A percentile compares a stretch with the other conserved stretches of the same genome.
phyloP scores from a whole-genome alignment of 768 basidiomycete species.

The Rhodosporidiobolus sp. region DNA sequence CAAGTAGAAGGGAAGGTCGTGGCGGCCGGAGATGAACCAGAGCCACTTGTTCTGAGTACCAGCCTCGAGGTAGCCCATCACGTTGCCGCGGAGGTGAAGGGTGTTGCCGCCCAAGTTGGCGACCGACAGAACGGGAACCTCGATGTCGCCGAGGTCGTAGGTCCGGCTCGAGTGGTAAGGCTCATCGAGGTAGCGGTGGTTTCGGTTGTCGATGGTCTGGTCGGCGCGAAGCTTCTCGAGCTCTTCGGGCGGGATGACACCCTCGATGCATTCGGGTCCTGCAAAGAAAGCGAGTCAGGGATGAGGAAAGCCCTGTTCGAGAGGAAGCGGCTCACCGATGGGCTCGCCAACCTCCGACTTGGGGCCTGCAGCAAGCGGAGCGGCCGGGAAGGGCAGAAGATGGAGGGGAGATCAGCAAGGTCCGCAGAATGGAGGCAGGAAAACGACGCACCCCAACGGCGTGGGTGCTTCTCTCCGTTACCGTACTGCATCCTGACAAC shows the following conservation, averaged over 20 bases:
- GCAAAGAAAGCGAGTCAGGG: too few relatives aligned
- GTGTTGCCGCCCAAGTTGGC: constrained; percentile 45
- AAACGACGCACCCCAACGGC: constrained; percentile 20
- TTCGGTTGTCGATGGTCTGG: constrained; percentile 40
- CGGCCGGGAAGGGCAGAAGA: background rate
- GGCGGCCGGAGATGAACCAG: constrained; percentile 44
- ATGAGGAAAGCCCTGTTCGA: background rate
- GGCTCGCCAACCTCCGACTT: background rate
- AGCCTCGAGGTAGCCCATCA: constrained; percentile 43
- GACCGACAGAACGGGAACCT: constrained; percentile 42
- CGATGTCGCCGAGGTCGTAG: constrained; percentile 43
- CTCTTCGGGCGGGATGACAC: constrained; percentile 33
- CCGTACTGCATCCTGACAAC: constrained; percentile 41
- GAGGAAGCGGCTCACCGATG: background rate
- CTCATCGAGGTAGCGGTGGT: constrained; percentile 42
- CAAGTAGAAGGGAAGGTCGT: constrained; percentile 45
- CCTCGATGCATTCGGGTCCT: constrained; percentile 33
- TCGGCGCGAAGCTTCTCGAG: constrained; percentile 35
- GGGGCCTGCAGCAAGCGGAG: background rate
- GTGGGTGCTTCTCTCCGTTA: constrained; percentile 11
- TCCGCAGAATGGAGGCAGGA: background rate
- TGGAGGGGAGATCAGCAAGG: background rate
- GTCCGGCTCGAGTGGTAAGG: constrained; percentile 36
- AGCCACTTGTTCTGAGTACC: constrained; percentile 45
- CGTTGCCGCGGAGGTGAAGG: constrained; percentile 44